Base-by-base conservation (phyloP, 2,329 filamentous ascomycete genomes). In the Ophiosphaerella herpotricha region DNA sequence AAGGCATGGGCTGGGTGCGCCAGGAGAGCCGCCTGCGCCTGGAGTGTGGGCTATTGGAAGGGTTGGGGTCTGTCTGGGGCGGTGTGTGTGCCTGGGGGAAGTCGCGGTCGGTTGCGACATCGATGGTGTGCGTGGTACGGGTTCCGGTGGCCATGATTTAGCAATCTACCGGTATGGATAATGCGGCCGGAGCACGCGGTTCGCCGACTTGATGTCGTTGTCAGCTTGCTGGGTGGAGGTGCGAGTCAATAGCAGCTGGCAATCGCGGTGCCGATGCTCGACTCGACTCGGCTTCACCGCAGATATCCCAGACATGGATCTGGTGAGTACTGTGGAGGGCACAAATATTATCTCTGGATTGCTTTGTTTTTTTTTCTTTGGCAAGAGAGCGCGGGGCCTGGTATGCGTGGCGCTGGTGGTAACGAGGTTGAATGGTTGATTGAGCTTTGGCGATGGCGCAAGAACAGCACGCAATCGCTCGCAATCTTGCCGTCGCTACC, bases 1-100 rank as follows among this genome's bases (percentile, higher is more conserved):
- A 31, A 12, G 39, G n/a, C 33, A 36, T 31, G 32, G 45, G n/a
- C 35, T 65, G 60, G 41, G 57, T 58, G 45, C 64, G 66, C 63
- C 63, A 67, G 58, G 68, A 70, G 34, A 59, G 45, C 23, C 66
- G 64, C 43, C 68, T 57, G 16, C 56, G 58, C 46, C 53, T 62
- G 26, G 64, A 53, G 26, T 29, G 7, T 29, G 26, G 3, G 26
- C n/a, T 42, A 49, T 24, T 54, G 26, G 26, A 8, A 29, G 18
- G 4, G 18, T 21, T 21, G 18, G 4, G 18, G 18, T 29, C 26
- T 4, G 26, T 3, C 7, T 29, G 7, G 26, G 26, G 6, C 26
- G 26, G 26, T 48, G 9, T 48, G 33, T 33, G 16, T 39, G 34
- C 41, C 29, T 13, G 57, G 39, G 54, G 42, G 43, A 44, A 49